phyloP scores from a whole-genome alignment of 768 basidiomycete species.

The Leccinum aurantiacum region DNA sequence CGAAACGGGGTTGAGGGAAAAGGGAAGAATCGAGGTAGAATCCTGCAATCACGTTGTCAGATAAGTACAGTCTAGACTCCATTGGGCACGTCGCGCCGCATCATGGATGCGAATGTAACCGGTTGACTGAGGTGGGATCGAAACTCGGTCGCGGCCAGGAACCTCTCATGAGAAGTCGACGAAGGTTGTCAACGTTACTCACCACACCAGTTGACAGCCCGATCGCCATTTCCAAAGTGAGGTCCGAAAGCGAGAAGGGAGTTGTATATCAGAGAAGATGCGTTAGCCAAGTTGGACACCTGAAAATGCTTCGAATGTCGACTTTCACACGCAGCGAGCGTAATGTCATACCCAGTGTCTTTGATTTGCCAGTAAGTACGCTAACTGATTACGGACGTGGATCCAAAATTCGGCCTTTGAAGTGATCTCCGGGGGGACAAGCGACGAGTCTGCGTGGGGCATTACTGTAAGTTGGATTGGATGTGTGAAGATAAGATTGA shows the following conservation, averaged over 20 bases:
- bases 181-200: slow-evolving; percentile 33
- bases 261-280: slow-evolving; percentile 78
- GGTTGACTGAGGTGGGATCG: not conserved
- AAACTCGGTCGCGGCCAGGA: not conserved
- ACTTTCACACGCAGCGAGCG: slow-evolving; percentile 1
- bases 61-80: not conserved
- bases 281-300: slow-evolving; percentile 88
- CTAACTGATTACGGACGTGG: slow-evolving; percentile 67
- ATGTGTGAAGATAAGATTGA: not conserved
- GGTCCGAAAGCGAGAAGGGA: slow-evolving; percentile 66
- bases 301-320: slow-evolving; percentile 27
- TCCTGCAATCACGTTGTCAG: slow-evolving; percentile 48
- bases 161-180: not conserved
- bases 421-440: slow-evolving; percentile 66
- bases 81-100: not conserved
- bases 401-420: slow-evolving; percentile 81
- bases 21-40: slow-evolving; percentile 77
- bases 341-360: slow-evolving; percentile 68
- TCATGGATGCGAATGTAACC: not conserved
- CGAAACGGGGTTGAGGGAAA: slow-evolving; percentile 50
- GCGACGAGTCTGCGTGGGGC: slow-evolving; percentile 82
- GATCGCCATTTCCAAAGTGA: slow-evolving; percentile 59
- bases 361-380: slow-evolving; percentile 61
- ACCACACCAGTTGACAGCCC: slow-evolving; percentile 95
- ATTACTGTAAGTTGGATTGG: slow-evolving; percentile 41